phyloP scores from a whole-genome alignment of 2,329 filamentous ascomycete genomes.

The Exophiala viscosa region DNA sequence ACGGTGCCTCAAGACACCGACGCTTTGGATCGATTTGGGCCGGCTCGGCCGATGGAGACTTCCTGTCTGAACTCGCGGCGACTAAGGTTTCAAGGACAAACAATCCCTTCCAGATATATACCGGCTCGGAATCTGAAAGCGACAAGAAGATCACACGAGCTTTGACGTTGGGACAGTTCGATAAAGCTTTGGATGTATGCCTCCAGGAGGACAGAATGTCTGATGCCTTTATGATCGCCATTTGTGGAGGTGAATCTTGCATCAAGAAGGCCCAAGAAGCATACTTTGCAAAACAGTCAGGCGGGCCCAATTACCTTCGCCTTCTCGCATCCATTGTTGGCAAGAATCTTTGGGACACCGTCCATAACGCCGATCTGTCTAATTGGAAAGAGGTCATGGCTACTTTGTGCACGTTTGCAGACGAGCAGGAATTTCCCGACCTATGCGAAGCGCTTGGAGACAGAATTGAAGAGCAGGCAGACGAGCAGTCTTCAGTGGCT shows the following conservation, averaged over 20 bases:
- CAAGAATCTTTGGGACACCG: slow-evolving; percentile 97
- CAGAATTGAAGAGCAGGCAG: slow-evolving; percentile 69
- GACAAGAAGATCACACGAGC: slow-evolving; percentile 85
- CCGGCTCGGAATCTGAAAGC: slow-evolving; percentile 74
- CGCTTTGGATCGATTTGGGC: slow-evolving; percentile 79
- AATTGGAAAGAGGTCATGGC: slow-evolving; percentile 99
- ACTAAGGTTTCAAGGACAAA: slow-evolving; percentile 91
- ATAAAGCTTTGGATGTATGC: slow-evolving; percentile 83
- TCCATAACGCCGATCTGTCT: slow-evolving; percentile 87
- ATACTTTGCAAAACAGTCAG: slow-evolving; percentile 79
- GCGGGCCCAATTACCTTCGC: slow-evolving; percentile 85
- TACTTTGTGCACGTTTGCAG: slow-evolving; percentile 89
- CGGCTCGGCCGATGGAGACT: slow-evolving; percentile 68
- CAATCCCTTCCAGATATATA: slow-evolving; percentile 87
- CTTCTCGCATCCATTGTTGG: slow-evolving; percentile 86
- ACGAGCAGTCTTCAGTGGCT: slow-evolving; percentile 50
- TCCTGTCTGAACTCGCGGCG: slow-evolving; percentile 77
- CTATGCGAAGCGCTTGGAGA: slow-evolving; percentile 94
- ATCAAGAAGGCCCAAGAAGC: slow-evolving; percentile 90
- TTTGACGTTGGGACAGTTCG: slow-evolving; percentile 84
- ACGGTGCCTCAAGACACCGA: slow-evolving; percentile 50
- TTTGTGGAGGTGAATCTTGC: slow-evolving; percentile 88
- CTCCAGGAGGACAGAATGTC: slow-evolving; percentile 85
- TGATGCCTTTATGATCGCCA: slow-evolving; percentile 96
- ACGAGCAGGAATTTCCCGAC: slow-evolving; percentile 85